Evolutionary conservation across 495 filamentous ascomycete species (phyloP).

Genomic region (Lophium mytilinum): DNA sequence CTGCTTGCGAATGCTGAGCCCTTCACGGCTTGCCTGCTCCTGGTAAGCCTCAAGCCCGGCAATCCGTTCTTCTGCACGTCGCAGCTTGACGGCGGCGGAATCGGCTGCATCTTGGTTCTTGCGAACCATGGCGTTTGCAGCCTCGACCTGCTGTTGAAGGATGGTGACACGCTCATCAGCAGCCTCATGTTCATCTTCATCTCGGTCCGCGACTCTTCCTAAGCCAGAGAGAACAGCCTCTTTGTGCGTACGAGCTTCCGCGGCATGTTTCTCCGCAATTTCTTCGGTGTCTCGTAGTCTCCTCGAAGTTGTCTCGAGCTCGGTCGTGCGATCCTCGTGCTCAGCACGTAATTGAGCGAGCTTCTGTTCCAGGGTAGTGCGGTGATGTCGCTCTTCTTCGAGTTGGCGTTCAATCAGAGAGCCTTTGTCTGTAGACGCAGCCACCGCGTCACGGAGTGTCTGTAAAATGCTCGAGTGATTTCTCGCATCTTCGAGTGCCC

Average conservation of each 20-base stretch:
- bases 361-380: slow-evolving; percentile 73
- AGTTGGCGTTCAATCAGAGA: slow-evolving; percentile 69
- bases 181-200: slow-evolving; percentile 44
- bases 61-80: slow-evolving; percentile 89
- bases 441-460: slow-evolving; percentile 69
- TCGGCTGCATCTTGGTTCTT: slow-evolving; percentile 90
- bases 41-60: slow-evolving; percentile 94
- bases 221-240: slow-evolving; percentile 76
- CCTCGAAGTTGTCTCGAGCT: slow-evolving; percentile 66
- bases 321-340: slow-evolving; percentile 72
- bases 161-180: slow-evolving; percentile 68
- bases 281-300: slow-evolving; percentile 83
- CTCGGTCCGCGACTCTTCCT: slow-evolving; percentile 53
- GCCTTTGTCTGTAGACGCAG: slow-evolving; percentile 67
- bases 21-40: slow-evolving; percentile 90
- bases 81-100: slow-evolving; percentile 74
- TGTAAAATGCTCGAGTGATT: slow-evolving; percentile 65
- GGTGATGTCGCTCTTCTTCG: slow-evolving; percentile 70
- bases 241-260: slow-evolving; percentile 80
- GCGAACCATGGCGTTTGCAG: slow-evolving; percentile 69
- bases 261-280: slow-evolving; percentile 75
- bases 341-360: slow-evolving; percentile 71
- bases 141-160: slow-evolving; percentile 70
- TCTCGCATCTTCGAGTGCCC: slow-evolving; percentile 55
- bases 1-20: slow-evolving; percentile 78